These are phyloP conservation scores for Sporisorium reilianum DNA, from an alignment of 1,284 basidiomycete species.

Conservation along the genomic window DNA sequence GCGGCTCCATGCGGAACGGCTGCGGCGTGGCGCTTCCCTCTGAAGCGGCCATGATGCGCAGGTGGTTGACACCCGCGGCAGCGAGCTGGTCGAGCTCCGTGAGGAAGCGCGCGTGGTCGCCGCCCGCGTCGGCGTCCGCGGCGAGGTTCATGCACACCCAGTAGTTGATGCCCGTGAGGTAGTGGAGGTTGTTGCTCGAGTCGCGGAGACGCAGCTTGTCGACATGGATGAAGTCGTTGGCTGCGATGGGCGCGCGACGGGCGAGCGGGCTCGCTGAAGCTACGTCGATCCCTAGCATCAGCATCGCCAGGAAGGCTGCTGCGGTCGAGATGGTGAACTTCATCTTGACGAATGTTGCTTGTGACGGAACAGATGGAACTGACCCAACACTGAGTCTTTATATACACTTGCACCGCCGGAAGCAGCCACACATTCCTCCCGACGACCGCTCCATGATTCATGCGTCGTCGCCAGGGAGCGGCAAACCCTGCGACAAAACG, in stretches of 20 bases:
- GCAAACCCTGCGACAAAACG: too few species aligned
- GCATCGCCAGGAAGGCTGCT: background rate
- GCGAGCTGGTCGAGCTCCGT: slow-evolving; percentile 51
- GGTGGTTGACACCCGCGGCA: slow-evolving; percentile 49
- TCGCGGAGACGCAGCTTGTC: slow-evolving; percentile 26
- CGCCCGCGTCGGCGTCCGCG: slow-evolving; percentile 39
- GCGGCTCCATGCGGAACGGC: slow-evolving; percentile 34
- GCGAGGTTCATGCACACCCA: slow-evolving; percentile 57
- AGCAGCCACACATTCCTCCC: too few species aligned
- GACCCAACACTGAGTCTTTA: too few species aligned
- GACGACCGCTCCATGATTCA: too few species aligned
- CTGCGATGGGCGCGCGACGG: background rate
- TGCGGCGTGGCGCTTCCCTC: slow-evolving; percentile 19
- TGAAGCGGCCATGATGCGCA: slow-evolving; percentile 52
- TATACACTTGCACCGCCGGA: too few species aligned
- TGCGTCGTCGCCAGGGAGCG: too few species aligned
- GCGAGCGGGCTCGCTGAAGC: background rate
- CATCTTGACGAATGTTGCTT: too few species aligned
- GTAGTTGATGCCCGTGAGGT: slow-evolving; percentile 35
- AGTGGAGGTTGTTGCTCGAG: slow-evolving; percentile 2
- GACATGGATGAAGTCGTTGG: slow-evolving; percentile 24
- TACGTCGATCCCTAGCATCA: background rate
- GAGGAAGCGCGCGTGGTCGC: slow-evolving; percentile 35
- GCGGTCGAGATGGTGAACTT: background rate
- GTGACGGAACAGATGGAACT: too few species aligned